Conservation (phyloP, 495 filamentous ascomycete species). For the Cetradonia linearis region DNA sequence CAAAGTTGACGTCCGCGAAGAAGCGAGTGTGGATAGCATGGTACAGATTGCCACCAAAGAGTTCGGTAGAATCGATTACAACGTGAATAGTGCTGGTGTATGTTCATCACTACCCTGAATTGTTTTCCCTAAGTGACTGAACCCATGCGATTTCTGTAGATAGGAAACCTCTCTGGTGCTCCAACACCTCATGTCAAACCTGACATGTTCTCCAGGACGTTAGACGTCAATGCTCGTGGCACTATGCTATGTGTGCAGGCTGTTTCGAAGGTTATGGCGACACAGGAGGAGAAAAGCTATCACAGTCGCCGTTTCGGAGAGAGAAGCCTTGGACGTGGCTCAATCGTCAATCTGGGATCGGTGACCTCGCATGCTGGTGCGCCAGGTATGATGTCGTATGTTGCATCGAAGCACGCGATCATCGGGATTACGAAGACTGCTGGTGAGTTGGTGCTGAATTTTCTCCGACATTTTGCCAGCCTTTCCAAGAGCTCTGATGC, state of each 20-base stretch:
- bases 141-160: too few species aligned
- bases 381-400: conserved; percentile 34
- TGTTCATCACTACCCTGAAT: too few species aligned
- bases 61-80: conserved; percentile 33
- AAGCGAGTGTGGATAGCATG: conserved; percentile 29
- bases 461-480: not conserved
- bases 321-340: conserved; percentile 31
- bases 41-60: conserved; percentile 22
- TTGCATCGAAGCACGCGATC: conserved; percentile 40
- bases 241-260: conserved; percentile 17
- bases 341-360: conserved; percentile 41
- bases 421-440: conserved; percentile 39
- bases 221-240: conserved; percentile 24
- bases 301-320: conserved; percentile 8
- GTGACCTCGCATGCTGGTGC: conserved; percentile 31
- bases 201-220: conserved; percentile 11
- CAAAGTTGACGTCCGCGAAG: conserved; percentile 27
- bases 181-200: too few species aligned
- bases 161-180: too few species aligned
- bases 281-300: conserved; percentile 11
- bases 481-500: too few species aligned
- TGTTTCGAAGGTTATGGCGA: conserved; percentile 18
- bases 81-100: too few species aligned
- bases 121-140: too few species aligned
- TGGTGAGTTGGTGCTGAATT: conserved; percentile 22